A percentile compares a stretch with the other conserved stretches of the same genome.
phyloP scores from a whole-genome alignment of 495 filamentous ascomycete species.

The Tuber melanosporum region DNA sequence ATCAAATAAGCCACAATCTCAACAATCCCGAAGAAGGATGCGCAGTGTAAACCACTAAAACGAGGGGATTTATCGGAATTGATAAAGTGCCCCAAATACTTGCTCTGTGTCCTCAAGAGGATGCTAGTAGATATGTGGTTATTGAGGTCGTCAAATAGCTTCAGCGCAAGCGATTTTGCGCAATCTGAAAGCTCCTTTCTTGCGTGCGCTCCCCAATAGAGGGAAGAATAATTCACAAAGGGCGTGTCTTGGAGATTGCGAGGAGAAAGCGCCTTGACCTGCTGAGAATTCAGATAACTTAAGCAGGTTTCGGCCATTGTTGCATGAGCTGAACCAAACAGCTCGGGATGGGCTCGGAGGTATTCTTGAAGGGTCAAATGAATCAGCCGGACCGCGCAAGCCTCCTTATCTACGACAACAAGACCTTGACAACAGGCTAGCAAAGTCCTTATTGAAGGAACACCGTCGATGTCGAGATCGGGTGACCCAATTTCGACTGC shows the following conservation, averaged over 20 bases:
- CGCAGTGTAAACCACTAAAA: background rate
- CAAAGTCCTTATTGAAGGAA: no score
- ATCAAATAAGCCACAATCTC: background rate
- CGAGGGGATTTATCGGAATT: background rate
- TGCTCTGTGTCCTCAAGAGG: background rate
- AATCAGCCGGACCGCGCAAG: no score
- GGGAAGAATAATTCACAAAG: background rate
- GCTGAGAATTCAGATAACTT: background rate
- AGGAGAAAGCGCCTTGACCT: background rate
- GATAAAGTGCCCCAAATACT: background rate
- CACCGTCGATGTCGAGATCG: no score
- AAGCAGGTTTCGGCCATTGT: background rate
- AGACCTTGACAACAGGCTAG: no score
- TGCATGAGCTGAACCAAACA: background rate
- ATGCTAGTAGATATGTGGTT: background rate
- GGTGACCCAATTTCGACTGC: no score
- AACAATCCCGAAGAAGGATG: background rate
- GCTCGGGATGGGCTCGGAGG: no score
- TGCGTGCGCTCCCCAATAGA: background rate
- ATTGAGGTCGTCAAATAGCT: no score
- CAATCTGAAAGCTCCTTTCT: no score
- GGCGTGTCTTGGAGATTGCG: background rate
- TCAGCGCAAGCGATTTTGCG: no score
- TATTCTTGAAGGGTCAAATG: no score
- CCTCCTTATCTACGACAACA: no score